Base-by-base conservation (phyloP, 176 grass and related monocot genomes). In the Tuctoria greenei region DNA sequence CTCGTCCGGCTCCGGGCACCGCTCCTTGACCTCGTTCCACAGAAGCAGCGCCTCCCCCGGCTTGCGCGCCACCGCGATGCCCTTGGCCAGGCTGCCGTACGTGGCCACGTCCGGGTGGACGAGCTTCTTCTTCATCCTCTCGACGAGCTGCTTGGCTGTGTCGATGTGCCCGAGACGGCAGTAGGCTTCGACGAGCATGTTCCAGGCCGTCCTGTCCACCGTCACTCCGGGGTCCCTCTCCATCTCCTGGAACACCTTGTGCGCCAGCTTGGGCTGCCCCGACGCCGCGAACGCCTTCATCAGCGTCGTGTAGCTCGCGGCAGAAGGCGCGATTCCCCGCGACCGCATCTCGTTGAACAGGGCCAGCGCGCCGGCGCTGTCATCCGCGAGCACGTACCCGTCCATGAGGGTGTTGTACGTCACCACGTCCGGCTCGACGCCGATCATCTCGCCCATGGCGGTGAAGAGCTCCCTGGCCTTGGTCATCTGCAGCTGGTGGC, bases 381-480 rank as follows among this genome's bases (percentile, higher is more conserved):
- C 88, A 41, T 97, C 91, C 10, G 82, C 42, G 23, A 81, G 82
- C n/a, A 93, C 87, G 83, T 88, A 92, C 38, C 95, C 95, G 71
- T 97, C 87, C n/a, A 97, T 97, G 20, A 97, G 80, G 0, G 90
- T 93, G 84, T 97, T 97, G 84, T 91, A 97, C 0, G 88, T 88
- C 43, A 93, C 91, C 26, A 91, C 91, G 76, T 87, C 85, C 20
- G 94, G 91, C 44, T 67, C 8, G 66, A 97, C 76, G 18, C 83
- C 83, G 50, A 56, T 34, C 23, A 16, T 60, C 16, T 27, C 20
- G 20, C 74, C 12, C 91, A 91, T 91, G 66, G 82, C 81, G 21
- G 42, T 37, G 5, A 86, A 43, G 43, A 97, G 74, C 49, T 86
- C 86, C 81, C 66, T 88, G 27, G 95, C 91, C 70, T 77, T 79